Evolutionary conservation across 768 basidiomycete genomes (phyloP).

Genomic region (Lyophyllum decastes): DNA sequence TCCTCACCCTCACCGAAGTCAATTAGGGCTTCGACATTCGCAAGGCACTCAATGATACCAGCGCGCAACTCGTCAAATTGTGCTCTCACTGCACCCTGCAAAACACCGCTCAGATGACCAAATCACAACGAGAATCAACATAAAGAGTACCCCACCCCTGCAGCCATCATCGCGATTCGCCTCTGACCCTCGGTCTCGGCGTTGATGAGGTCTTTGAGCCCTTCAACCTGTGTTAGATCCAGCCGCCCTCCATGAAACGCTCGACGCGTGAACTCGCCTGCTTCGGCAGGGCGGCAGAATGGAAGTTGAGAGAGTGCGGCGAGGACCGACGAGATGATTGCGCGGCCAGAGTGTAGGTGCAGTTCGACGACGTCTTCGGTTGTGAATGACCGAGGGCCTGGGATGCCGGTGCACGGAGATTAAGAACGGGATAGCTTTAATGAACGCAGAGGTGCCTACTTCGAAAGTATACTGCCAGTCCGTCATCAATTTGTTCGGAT

Average conservation of each 20-base stretch:
- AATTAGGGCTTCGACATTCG: slow-evolving; percentile 85
- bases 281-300: slow-evolving; percentile 74
- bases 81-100: slow-evolving; percentile 61
- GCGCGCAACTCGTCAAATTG: slow-evolving; percentile 65
- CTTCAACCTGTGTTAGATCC: slow-evolving; percentile 89
- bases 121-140: background rate
- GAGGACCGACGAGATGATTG: slow-evolving; percentile 74
- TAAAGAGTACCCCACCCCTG: slow-evolving; percentile 50
- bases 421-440: background rate
- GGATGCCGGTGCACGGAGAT: background rate
- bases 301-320: slow-evolving; percentile 60
- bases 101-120: slow-evolving; percentile 10
- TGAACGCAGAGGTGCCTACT: slow-evolving; percentile 40
- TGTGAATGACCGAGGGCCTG: slow-evolving; percentile 82
- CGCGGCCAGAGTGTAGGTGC: slow-evolving; percentile 86
- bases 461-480: slow-evolving; percentile 80
- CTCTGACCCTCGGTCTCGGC: slow-evolving; percentile 87
- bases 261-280: slow-evolving; percentile 87
- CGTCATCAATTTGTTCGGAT: slow-evolving; percentile 71
- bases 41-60: slow-evolving; percentile 70
- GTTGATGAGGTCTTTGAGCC: slow-evolving; percentile 82
- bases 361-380: slow-evolving; percentile 82
- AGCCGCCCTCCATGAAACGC: slow-evolving; percentile 81
- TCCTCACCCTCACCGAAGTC: slow-evolving; percentile 94
- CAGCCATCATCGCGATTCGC: slow-evolving; percentile 67